phyloP scores from a whole-genome alignment of 441 rosid species.

The Croton laevigatus region DNA sequence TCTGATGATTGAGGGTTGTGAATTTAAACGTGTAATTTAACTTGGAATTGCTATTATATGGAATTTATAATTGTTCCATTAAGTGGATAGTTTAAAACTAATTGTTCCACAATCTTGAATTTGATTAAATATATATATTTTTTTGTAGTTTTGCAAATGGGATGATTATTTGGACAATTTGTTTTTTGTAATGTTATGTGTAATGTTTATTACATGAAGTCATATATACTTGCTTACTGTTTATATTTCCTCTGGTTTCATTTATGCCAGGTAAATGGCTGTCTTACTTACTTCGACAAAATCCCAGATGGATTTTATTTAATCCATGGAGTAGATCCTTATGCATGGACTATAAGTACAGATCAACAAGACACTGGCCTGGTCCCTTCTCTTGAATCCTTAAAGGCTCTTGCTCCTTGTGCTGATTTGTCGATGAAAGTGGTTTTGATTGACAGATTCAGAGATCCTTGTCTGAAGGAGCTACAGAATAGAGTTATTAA shows the following conservation, averaged over 20 bases:
- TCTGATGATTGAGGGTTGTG: neutral
- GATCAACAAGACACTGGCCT: conserved; percentile 72
- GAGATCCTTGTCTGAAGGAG: conserved; percentile 71
- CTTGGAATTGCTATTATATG: too few species aligned
- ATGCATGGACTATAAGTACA: conserved; percentile 77
- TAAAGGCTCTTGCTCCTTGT: conserved; percentile 63
- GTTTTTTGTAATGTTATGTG: neutral
- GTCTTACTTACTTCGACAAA: conserved; percentile 75
- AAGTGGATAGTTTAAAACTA: too few species aligned
- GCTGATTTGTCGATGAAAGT: conserved; percentile 58
- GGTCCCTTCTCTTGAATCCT: conserved; percentile 76
- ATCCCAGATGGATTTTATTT: conserved; percentile 94
- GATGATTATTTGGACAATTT: neutral
- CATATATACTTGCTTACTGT: neutral
- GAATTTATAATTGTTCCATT: too few species aligned
- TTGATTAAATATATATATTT: neutral
- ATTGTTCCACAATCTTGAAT: too few species aligned
- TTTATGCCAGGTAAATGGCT: conserved; percentile 78
- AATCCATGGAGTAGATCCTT: conserved; percentile 85
- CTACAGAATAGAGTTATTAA: conserved; percentile 59
- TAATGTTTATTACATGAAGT: neutral
- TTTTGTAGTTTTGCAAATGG: neutral
- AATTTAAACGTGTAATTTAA: neutral
- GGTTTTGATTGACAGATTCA: conserved; percentile 61
- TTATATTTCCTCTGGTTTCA: neutral